Conservation (phyloP, 108 stramenopile species). For the Pseudonitzschia multistriata region DNA sequence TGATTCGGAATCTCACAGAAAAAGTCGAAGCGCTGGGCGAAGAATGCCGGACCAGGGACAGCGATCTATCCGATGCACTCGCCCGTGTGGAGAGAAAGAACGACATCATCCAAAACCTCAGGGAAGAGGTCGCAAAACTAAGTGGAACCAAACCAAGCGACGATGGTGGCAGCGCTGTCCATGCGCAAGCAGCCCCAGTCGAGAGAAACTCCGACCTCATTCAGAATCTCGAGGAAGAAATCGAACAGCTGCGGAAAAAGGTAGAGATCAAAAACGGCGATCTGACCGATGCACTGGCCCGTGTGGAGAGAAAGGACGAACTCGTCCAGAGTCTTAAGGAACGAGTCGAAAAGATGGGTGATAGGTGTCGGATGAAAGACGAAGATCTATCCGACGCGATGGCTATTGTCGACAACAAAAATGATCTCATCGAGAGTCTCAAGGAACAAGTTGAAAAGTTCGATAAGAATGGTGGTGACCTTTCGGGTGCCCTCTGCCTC, state of each 20-base stretch:
- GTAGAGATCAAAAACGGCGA: neutral
- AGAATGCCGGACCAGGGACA: neutral
- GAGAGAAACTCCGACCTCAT: neutral
- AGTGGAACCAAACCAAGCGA: too few relatives aligned
- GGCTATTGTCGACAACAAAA: too few relatives aligned
- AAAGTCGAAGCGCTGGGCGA: neutral
- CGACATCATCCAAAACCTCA: neutral
- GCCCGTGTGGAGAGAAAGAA: neutral
- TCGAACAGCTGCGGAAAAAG: neutral
- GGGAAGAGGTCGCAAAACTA: neutral
- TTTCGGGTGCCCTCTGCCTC: too few relatives aligned
- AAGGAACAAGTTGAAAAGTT: neutral
- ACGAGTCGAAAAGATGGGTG: neutral
- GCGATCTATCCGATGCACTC: neutral
- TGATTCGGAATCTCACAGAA: too few relatives aligned
- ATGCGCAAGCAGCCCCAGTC: too few relatives aligned
- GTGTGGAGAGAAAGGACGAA: neutral
- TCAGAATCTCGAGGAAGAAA: neutral
- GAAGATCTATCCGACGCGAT: too few relatives aligned
- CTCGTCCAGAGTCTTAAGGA: neutral
- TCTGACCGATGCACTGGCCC: neutral
- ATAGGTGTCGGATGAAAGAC: neutral
- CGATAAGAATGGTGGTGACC: too few relatives aligned
- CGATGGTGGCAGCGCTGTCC: too few relatives aligned
- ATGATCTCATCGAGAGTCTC: too few relatives aligned